These are phyloP conservation scores for Lipomyces japonicus DNA, from an alignment of 805 yeast species.

Conservation along the genomic window DNA sequence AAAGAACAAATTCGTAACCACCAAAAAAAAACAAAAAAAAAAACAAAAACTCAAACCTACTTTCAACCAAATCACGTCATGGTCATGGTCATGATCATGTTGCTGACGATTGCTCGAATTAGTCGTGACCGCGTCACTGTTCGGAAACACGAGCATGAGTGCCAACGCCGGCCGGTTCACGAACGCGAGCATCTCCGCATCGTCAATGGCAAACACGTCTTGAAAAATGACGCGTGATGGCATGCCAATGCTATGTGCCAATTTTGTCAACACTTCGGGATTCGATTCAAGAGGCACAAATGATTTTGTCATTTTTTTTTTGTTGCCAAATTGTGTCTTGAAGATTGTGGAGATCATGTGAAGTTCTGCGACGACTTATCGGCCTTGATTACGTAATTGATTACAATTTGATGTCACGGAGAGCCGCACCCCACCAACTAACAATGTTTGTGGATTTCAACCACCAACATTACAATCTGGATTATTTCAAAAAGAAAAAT, in stretches of 20 bases:
- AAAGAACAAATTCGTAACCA: background rate
- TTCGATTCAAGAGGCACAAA: constrained; percentile 82
- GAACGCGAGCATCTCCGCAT: constrained; percentile 72
- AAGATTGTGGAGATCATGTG: too few species aligned
- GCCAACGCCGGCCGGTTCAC: constrained; percentile 79
- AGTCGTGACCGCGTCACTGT: constrained; percentile 58
- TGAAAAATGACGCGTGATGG: constrained; percentile 57
- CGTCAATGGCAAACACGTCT: constrained; percentile 83
- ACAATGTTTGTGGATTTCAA: too few species aligned
- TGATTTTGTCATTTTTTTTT: constrained; percentile 5
- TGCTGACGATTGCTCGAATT: constrained; percentile 44
- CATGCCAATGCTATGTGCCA: constrained; percentile 67
- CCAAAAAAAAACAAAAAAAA: too few species aligned
- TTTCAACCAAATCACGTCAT: constrained; percentile 58
- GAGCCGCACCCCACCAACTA: too few species aligned
- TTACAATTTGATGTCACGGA: too few species aligned
- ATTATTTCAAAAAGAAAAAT: too few species aligned
- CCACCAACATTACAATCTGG: too few species aligned
- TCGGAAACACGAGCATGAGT: constrained; percentile 76
- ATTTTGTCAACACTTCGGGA: constrained; percentile 73
- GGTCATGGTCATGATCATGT: constrained; percentile 39
- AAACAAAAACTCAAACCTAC: constrained; percentile 1
- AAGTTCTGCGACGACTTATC: too few species aligned
- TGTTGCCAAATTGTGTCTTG: background rate
- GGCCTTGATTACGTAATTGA: too few species aligned